Conservation (phyloP, 306 rosid species). For the Acacia melanoxylon region DNA sequence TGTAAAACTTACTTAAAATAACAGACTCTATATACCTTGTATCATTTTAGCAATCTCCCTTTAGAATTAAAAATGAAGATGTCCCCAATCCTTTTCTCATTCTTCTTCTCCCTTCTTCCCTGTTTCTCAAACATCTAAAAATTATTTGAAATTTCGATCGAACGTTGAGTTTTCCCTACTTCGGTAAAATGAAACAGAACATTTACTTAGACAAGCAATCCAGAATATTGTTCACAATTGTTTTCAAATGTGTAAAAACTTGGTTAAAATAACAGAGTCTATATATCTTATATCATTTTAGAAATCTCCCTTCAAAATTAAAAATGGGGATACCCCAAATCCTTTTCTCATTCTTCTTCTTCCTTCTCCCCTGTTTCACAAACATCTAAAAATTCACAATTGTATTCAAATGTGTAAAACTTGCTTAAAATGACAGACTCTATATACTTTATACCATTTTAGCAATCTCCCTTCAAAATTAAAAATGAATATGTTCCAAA, state of each 20-base stretch:
- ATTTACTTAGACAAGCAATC: no score
- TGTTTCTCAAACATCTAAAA: no score
- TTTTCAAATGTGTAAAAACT: neutral
- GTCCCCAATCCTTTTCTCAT: neutral
- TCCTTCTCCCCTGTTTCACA: constrained; percentile 8
- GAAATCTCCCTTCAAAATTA: neutral
- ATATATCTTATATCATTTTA: neutral
- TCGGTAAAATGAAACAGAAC: no score
- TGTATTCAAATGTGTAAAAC: neutral
- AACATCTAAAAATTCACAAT: neutral
- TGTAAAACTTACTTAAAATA: neutral
- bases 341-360: neutral
- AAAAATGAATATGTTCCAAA: neutral
- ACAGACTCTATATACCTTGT: neutral
- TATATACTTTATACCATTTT: neutral
- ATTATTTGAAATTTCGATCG: no score
- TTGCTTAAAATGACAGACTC: neutral
- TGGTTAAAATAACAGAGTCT: neutral
- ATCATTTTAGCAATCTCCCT: neutral
- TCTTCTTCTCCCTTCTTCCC: no score
- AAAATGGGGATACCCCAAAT: neutral
- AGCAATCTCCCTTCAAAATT: neutral
- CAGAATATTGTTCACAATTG: no score
- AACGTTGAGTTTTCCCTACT: no score
- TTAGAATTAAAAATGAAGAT: neutral